Evolutionary conservation across 176 grass and related monocot species (phyloP), one percentile per base, ranked within the genome.

Genomic region (Oryza glaberrima): DNA sequence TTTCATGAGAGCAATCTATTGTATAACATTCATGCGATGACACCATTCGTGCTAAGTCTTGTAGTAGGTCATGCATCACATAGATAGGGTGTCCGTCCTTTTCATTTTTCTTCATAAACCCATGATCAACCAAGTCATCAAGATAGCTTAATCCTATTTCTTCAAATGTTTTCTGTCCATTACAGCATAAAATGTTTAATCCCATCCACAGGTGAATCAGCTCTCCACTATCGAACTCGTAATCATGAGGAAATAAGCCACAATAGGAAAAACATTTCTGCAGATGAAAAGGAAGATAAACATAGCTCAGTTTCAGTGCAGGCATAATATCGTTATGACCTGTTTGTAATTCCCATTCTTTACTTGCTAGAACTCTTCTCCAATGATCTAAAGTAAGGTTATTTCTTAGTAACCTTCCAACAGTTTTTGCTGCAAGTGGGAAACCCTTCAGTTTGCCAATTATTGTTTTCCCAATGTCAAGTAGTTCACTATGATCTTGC

Each of bases 231-330:
- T 45, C 7, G 32, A 84, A 89, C 32, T n/a, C 5, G 15, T 70
- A 85, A 35, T 80, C 70, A 34, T 81, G 22, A 16, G 69, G 87
- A 69, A 85, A 85, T 9, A 89, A 41, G 46, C 11, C 22, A 75
- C 76, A 85, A 64, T 7, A 52, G 3, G 77, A 34, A 70, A 81
- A 81, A 38, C 87, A 89, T 69, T 74, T 44, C 15, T 70, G 69
- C 23, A 89, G 46, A 58, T 76, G 82, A 10, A 44, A 61, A 69
- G 82, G 68, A 4, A 85, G 77, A 40, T 79, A 76, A 13, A 60
- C 16, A 56, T 89, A 89, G 41, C 87, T 81, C 11, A 85, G 25
- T 48, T 69, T 79, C 43, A 89, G 38, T 51, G 76, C 84, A 30
- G 84, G 65, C 84, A 80, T 80, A 4, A 86, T 86, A 41, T 75